These are phyloP conservation scores for Carex sylvatica DNA, from an alignment of 202 grass and related monocot species.

Conservation along the genomic window DNA sequence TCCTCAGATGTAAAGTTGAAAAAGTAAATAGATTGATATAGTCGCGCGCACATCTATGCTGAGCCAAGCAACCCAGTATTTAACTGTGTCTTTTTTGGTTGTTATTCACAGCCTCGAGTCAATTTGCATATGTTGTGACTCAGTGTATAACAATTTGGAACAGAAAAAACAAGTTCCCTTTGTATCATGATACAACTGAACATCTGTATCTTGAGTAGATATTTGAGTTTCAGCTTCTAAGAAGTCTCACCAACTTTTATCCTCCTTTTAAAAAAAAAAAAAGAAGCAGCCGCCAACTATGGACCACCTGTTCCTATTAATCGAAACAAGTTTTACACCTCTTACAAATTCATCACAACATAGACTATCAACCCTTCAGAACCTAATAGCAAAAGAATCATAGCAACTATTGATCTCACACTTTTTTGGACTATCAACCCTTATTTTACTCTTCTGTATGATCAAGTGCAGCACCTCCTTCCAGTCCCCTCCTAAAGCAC, in stretches of 20 bases:
- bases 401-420: too few relatives aligned
- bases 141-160: not conserved
- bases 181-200: not conserved
- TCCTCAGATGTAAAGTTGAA: not conserved
- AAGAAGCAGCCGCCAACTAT: too few relatives aligned
- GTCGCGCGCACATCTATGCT: not conserved
- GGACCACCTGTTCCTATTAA: too few relatives aligned
- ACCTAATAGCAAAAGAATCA: too few relatives aligned
- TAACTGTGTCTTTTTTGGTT: not conserved
- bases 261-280: too few relatives aligned
- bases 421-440: too few relatives aligned
- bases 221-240: not conserved
- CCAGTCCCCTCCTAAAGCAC: too few relatives aligned
- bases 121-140: not conserved
- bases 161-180: not conserved
- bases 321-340: too few relatives aligned
- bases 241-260: not conserved
- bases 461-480: too few relatives aligned
- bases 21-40: not conserved
- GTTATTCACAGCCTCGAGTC: not conserved
- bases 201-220: conserved; percentile 3
- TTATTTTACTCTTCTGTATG: too few relatives aligned
- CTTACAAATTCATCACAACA: too few relatives aligned
- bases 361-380: too few relatives aligned
- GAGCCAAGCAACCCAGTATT: not conserved